Evolutionary conservation across 2,329 filamentous ascomycete species (phyloP).

Genomic region (Rachicladosporium sp.): DNA sequence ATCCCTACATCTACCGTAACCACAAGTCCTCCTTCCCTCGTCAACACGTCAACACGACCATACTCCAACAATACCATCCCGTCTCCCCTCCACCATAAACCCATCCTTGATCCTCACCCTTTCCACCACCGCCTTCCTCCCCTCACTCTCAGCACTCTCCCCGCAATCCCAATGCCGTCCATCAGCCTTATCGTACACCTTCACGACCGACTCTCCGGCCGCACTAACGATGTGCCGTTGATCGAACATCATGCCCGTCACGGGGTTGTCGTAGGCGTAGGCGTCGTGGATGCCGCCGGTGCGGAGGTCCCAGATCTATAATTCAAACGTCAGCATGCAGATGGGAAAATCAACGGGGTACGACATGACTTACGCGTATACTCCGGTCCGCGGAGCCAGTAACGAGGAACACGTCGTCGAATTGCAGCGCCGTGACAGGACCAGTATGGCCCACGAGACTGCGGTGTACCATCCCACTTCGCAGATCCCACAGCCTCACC

Average conservation of each 20-base stretch:
- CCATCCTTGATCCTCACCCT: conserved; percentile 84
- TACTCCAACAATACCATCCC: conserved; percentile 76
- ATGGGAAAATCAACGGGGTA: too few relatives aligned
- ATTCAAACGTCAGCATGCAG: conserved; percentile 16
- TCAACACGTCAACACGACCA: conserved; percentile 56
- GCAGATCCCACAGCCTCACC: conserved; percentile 91
- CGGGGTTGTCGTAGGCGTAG: conserved; percentile 82
- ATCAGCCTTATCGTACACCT: conserved; percentile 96
- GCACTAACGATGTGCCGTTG: conserved; percentile 76
- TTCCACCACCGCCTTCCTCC: conserved; percentile 49
- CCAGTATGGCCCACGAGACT: conserved; percentile 93
- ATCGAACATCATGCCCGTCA: conserved; percentile 98
- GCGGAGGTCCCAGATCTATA: conserved; percentile 92
- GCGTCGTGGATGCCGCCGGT: conserved; percentile 92
- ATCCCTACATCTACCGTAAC: too few relatives aligned
- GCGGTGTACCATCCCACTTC: conserved; percentile 92
- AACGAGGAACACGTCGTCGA: conserved; percentile 89
- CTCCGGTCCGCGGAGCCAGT: conserved; percentile 88
- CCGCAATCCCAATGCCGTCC: conserved; percentile 95
- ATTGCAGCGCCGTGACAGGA: conserved; percentile 85
- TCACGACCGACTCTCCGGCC: conserved; percentile 84
- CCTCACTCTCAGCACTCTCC: conserved; percentile 53
- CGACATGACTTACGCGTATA: conserved; percentile 82
- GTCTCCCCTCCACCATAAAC: conserved; percentile 81
- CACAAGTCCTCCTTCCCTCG: too few relatives aligned